Conservation (phyloP, 768 basidiomycete species). For the Lentinula edodes region DNA sequence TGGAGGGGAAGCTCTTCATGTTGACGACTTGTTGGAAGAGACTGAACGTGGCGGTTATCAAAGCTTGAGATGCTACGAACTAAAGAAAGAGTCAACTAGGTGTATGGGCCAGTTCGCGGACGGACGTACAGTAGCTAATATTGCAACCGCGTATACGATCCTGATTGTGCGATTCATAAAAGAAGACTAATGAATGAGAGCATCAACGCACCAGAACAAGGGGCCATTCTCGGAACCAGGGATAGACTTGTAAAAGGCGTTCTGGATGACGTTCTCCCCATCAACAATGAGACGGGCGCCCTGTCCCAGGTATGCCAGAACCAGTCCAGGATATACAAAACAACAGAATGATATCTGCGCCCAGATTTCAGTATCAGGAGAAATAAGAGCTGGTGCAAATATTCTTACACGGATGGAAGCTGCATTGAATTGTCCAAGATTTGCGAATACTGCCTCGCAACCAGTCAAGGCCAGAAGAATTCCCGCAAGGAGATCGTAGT, state of each 20-base stretch:
- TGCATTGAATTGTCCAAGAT: constrained; percentile 65
- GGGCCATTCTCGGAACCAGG: constrained; percentile 49
- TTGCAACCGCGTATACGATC: constrained; percentile 58
- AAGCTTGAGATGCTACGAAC: constrained; percentile 60
- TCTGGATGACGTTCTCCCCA: constrained; percentile 40
- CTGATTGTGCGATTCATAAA: constrained; percentile 19
- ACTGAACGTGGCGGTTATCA: constrained; percentile 66
- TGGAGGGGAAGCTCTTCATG: constrained; percentile 50
- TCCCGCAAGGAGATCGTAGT: constrained; percentile 59
- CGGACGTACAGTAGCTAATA: constrained; percentile 52
- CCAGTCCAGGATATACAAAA: constrained; percentile 54
- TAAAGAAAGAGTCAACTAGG: constrained; percentile 12
- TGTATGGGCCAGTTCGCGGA: not conserved
- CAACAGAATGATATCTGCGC: constrained; percentile 42
- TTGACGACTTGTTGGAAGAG: constrained; percentile 62
- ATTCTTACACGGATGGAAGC: constrained; percentile 45
- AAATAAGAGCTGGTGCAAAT: not conserved
- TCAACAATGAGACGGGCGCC: constrained; percentile 55
- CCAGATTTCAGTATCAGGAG: not conserved
- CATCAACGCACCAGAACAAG: constrained; percentile 48
- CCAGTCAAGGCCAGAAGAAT: constrained; percentile 66
- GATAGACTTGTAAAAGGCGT: constrained; percentile 62
- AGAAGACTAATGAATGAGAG: not conserved
- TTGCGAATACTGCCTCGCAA: constrained; percentile 64
- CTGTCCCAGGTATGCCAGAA: constrained; percentile 68